Conservation (phyloP, 495 filamentous ascomycete genomes). For the Niebla homalea region DNA sequence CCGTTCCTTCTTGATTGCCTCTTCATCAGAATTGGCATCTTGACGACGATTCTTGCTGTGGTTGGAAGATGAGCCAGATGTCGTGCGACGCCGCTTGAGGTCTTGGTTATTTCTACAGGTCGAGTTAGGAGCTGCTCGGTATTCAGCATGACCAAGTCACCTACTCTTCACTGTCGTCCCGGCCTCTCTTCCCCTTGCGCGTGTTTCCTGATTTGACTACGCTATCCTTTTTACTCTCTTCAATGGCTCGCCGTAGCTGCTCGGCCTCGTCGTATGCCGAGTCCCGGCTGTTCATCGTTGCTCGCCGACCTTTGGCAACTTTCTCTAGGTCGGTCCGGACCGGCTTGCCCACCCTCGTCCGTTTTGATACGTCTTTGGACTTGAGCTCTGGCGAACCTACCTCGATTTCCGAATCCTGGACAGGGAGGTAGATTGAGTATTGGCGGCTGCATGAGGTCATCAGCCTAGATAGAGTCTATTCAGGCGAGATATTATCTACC, state of each 20-base stretch:
- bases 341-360: constrained; percentile 32
- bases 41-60: constrained; percentile 35
- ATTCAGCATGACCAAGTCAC: constrained; percentile 22
- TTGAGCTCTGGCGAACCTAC: constrained; percentile 34
- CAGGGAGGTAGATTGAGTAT: constrained; percentile 57
- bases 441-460: constrained; percentile 33
- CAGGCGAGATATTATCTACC: constrained; percentile 47
- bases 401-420: constrained; percentile 34
- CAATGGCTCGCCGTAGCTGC: constrained; percentile 73
- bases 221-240: constrained; percentile 76
- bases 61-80: constrained; percentile 47
- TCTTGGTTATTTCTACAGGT: constrained; percentile 37
- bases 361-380: constrained; percentile 32
- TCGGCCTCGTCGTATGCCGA: constrained; percentile 95
- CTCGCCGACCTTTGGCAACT: constrained; percentile 59
- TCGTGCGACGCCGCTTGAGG: constrained; percentile 58
- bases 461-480: constrained; percentile 12
- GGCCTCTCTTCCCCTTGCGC: constrained; percentile 52
- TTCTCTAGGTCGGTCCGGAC: constrained; percentile 33
- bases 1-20: constrained; percentile 32
- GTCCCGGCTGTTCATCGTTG: constrained; percentile 95
- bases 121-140: not conserved
- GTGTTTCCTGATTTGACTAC: constrained; percentile 34
- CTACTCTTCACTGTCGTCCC: constrained; percentile 86
- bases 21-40: constrained; percentile 60